phyloP scores from a whole-genome alignment of 2,329 filamentous ascomycete genomes.

The Emericellopsis atlantica region DNA sequence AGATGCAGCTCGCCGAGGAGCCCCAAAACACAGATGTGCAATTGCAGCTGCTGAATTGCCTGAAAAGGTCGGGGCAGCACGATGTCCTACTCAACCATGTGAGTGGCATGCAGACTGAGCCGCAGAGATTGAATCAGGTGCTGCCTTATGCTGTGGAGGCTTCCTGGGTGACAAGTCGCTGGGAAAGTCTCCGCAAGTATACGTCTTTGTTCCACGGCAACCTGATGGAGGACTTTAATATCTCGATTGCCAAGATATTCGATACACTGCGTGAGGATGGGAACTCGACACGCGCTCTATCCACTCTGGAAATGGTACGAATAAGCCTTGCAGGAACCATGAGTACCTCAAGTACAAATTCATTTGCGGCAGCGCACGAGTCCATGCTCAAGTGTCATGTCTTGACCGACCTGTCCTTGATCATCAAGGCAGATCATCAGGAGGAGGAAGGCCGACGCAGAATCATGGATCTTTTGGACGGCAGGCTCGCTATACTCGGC shows the following conservation, averaged over 20 bases:
- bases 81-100: conserved; percentile 80
- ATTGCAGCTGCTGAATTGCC: conserved; percentile 70
- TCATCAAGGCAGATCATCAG: conserved; percentile 38
- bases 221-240: conserved; percentile 56
- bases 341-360: conserved; percentile 64
- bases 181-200: conserved; percentile 62
- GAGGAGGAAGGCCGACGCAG: conserved; percentile 23
- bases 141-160: conserved; percentile 83
- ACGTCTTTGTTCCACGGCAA: conserved; percentile 40
- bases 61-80: conserved; percentile 93
- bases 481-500: conserved; percentile 78
- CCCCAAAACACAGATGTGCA: conserved; percentile 70
- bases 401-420: conserved; percentile 73
- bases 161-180: conserved; percentile 79
- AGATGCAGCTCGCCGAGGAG: conserved; percentile 71
- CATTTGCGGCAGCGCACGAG: conserved; percentile 74
- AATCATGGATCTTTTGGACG: conserved; percentile 36
- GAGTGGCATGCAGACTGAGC: conserved; percentile 54
- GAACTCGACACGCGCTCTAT: conserved; percentile 38
- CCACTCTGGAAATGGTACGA: conserved; percentile 50
- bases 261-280: conserved; percentile 45
- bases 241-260: conserved; percentile 53
- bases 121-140: conserved; percentile 44
- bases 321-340: conserved; percentile 61
- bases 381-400: conserved; percentile 78